Evolutionary conservation across 768 basidiomycete species (phyloP), one percentile per base, ranked within the genome.

Genomic region (Boletus vinaceobasis): DNA sequence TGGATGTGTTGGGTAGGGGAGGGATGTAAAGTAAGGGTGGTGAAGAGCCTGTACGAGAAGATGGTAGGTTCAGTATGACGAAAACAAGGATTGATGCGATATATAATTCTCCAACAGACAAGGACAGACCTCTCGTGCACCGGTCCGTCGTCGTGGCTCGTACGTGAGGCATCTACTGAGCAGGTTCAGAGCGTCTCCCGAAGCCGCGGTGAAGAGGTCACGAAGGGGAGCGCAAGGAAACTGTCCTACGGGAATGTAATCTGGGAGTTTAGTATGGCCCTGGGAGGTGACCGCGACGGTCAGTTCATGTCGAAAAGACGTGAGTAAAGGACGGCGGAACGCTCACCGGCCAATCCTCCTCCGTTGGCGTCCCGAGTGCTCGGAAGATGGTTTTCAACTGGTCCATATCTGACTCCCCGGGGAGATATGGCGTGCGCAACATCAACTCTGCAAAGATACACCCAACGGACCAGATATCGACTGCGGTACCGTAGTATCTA

Each of bases 371-470:
- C 0, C 97, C 97, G 26, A 99, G 79, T 0, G 96, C 97, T 43
- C 89, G 86, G 69, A 97, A 98, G 48, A 86, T 95, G 35, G 88
- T 92, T 69, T 94, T 95, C 32, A 99, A 74, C 67, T 99, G 97
- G 71, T 97, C 96, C 83, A 99, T 88, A 70, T 98, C 97, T 48
- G 85, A 89, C 60, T 97, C 95, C 17, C 95, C 97, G 2, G 97
- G 87, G 27, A 98, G 80, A 65, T 97, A 99, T 2, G 97, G 97
- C 26, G 90, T 93, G 15, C 97, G 85, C 33, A 98, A 77, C 89
- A 98, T 96, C 48, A 98, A 81, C 69, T 99, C 97, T 4, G 96
- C 93, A 65, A 98, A 96, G 60, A 99, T 99, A 60, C 94, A 97
- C 1, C 96, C 96, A 4, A 97, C 88, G 10, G 95, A 97, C 96